These are phyloP conservation scores for Coemansia sp. DNA, from an alignment of 192 early-diverging fungal genomes.

Conservation along the genomic window DNA sequence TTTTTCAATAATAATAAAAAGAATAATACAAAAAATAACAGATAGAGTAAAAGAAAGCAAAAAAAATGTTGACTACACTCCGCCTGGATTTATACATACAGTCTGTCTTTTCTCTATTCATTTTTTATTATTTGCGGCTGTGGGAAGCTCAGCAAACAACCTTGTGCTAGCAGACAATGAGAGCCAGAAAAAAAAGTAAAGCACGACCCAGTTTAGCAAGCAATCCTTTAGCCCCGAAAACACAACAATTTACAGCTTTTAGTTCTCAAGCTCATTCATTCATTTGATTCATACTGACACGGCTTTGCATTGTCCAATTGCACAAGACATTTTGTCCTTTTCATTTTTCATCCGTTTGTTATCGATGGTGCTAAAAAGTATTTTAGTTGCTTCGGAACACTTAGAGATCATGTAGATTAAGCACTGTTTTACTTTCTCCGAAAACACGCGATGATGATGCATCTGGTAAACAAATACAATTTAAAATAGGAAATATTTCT, in stretches of 20 bases:
- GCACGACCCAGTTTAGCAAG: not conserved
- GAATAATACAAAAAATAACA: not conserved
- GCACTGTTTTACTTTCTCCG: not conserved
- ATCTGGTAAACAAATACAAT: not conserved
- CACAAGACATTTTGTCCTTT: not conserved
- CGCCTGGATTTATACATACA: not conserved
- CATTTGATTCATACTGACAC: not conserved
- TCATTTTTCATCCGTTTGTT: not conserved
- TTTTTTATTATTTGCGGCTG: not conserved
- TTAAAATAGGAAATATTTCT: not conserved
- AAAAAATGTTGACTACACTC: not conserved
- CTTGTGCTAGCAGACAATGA: not conserved
- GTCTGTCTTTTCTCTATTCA: not conserved
- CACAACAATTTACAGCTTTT: not conserved
- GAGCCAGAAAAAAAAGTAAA: not conserved
- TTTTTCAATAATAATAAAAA: not conserved
- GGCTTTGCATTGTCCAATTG: constrained; percentile 14
- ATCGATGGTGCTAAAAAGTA: not conserved
- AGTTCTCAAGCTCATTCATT: not conserved
- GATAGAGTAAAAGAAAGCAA: not conserved
- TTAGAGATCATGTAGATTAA: too few species aligned
- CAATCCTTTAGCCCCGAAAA: not conserved
- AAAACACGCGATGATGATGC: not conserved
- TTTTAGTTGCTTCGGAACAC: too few species aligned
- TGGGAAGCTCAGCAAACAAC: not conserved